Conservation (phyloP, 768 basidiomycete genomes). For the Pleurotus salmoneostramineus region DNA sequence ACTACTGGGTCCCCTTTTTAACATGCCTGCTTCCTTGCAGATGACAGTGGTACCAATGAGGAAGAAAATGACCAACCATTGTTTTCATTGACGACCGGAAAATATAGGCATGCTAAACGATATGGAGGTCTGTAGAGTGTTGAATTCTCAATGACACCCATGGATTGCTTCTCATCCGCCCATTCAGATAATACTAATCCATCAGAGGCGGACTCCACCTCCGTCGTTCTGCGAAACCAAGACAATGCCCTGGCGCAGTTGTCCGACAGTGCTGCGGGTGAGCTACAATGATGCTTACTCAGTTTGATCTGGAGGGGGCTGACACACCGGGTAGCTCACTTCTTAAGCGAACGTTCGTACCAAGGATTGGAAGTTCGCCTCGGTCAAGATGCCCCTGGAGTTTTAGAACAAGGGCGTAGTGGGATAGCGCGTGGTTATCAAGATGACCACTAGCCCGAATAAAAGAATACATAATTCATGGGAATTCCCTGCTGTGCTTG, state of each 20-base stretch:
- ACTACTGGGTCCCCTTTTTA: background rate
- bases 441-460: slow-evolving; percentile 34
- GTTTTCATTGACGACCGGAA: slow-evolving; percentile 86
- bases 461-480: no score
- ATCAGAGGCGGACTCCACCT: slow-evolving; percentile 24
- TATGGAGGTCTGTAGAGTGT: slow-evolving; percentile 38
- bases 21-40: slow-evolving; percentile 1
- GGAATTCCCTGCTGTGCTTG: no score
- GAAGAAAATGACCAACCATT: slow-evolving; percentile 68
- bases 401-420: slow-evolving; percentile 84
- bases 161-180: no score
- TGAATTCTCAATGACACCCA: no score
- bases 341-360: slow-evolving; percentile 58
- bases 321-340: background rate
- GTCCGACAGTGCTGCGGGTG: slow-evolving; percentile 70
- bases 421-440: slow-evolving; percentile 89
- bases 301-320: no score
- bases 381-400: slow-evolving; percentile 75
- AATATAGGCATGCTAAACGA: slow-evolving; percentile 72
- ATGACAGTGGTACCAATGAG: slow-evolving; percentile 27
- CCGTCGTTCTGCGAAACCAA: slow-evolving; percentile 61
- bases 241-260: slow-evolving; percentile 53
- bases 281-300: background rate
- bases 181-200: no score
- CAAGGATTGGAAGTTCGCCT: slow-evolving; percentile 75